Conservation (phyloP, 306 rosid genomes). For the Canavalia gladiata region DNA sequence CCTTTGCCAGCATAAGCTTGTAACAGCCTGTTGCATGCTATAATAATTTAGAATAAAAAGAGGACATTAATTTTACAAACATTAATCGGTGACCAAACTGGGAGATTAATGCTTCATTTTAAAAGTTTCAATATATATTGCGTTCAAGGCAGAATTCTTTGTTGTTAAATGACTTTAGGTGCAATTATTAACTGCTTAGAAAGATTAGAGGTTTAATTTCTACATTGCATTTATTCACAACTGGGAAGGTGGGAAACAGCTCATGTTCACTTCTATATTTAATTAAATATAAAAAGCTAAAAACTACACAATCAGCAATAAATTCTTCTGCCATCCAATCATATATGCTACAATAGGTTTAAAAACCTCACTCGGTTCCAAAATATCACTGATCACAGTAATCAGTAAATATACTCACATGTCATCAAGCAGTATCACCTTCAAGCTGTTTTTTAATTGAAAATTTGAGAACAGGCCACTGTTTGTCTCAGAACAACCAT, state of each 20-base stretch:
- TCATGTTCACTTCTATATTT: constrained; percentile 2
- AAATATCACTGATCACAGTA: not conserved
- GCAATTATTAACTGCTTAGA: not conserved
- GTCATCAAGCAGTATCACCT: not conserved
- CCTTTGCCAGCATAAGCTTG: constrained; percentile 99
- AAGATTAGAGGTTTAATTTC: not conserved
- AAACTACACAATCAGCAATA: not conserved
- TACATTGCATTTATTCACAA: not conserved
- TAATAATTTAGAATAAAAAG: constrained; percentile 47
- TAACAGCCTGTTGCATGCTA: constrained; percentile 80
- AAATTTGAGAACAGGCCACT: not conserved
- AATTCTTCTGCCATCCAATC: not conserved
- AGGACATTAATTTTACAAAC: constrained; percentile 23
- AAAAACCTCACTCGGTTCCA: not conserved
- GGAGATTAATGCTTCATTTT: constrained; percentile 30
- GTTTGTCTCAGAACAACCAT: not conserved
- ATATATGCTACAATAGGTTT: not conserved
- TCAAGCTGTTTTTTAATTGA: not conserved
- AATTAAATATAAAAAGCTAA: not conserved
- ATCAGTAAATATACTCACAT: not conserved
- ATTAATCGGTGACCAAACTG: constrained; percentile 21
- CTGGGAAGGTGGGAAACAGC: not conserved
- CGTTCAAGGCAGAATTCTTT: not conserved
- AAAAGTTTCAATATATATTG: not conserved
- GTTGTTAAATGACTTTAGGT: constrained; percentile 10